phyloP scores from a whole-genome alignment of 73 alveolate genomes.

The Stentor coeruleus region DNA sequence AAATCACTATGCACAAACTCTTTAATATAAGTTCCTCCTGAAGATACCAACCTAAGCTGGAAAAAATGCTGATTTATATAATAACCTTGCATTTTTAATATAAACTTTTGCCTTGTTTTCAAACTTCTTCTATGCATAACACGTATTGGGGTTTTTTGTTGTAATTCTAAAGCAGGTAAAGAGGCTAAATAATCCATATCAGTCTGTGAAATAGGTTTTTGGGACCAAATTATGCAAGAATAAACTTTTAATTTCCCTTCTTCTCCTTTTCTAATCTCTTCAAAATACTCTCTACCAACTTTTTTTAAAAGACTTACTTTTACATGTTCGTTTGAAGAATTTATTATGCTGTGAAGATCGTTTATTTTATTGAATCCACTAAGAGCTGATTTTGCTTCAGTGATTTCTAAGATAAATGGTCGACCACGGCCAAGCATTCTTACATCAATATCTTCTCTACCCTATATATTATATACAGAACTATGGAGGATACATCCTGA shows the following conservation, averaged over 20 bases:
- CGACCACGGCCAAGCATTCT: constrained; percentile 97
- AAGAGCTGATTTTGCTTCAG: constrained; percentile 38
- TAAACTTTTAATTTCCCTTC: constrained; percentile 80
- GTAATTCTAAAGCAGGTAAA: constrained; percentile 50
- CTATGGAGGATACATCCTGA: not conserved
- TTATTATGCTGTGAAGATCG: not conserved
- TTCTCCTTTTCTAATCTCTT: constrained; percentile 83
- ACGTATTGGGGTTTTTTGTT: constrained; percentile 94
- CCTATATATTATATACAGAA: constrained; percentile 53
- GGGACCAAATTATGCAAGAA: constrained; percentile 82
- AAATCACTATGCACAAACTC: constrained; percentile 97
- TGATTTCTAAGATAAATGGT: constrained; percentile 69
- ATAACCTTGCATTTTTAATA: constrained; percentile 56
- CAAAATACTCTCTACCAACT: constrained; percentile 72
- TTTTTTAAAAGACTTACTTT: constrained; percentile 55
- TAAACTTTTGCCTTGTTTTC: not conserved
- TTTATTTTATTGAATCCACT: constrained; percentile 23
- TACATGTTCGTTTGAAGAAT: not conserved
- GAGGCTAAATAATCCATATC: constrained; percentile 56
- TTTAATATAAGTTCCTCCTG: constrained; percentile 97
- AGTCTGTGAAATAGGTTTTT: constrained; percentile 53
- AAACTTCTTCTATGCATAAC: constrained; percentile 92
- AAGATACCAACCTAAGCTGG: constrained; percentile 65
- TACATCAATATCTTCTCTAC: constrained; percentile 98
- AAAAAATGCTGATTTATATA: constrained; percentile 71